phyloP scores from a whole-genome alignment of 108 stramenopile genomes.

The Stephanodiscus minutulus region DNA sequence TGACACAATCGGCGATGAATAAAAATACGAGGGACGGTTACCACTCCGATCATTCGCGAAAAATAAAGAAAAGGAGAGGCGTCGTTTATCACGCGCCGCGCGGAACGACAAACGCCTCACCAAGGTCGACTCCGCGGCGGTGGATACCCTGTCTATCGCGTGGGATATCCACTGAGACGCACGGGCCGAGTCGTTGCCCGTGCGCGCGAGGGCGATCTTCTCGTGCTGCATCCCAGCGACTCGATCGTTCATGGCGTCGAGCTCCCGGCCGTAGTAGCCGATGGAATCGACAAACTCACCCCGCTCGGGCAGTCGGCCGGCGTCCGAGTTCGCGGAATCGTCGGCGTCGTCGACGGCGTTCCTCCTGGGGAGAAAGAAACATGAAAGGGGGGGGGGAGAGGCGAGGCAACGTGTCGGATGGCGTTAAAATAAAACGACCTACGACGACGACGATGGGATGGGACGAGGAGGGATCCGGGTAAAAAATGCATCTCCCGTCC shows the following conservation, averaged over 20 bases:
- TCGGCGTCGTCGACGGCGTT: constrained; percentile 19
- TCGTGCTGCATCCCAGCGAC: constrained; percentile 46
- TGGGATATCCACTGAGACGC: constrained; percentile 66
- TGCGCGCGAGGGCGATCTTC: constrained; percentile 43
- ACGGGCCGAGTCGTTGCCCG: constrained; percentile 41
- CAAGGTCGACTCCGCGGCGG: constrained; percentile 38
- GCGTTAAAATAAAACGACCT: too few relatives aligned
- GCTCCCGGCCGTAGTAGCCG: constrained; percentile 50
- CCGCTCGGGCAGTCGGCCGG: constrained; percentile 16
- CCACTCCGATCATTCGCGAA: too few relatives aligned
- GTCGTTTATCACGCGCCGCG: too few relatives aligned
- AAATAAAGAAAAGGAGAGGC: neutral
- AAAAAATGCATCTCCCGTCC: neutral
- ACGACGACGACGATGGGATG: too few relatives aligned
- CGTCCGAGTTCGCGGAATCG: neutral
- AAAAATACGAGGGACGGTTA: too few relatives aligned
- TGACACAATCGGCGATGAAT: too few relatives aligned
- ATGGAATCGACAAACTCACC: constrained; percentile 59
- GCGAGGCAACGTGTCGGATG: too few relatives aligned
- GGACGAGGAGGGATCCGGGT: neutral
- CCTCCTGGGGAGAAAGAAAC: neutral
- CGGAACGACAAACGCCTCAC: too few relatives aligned
- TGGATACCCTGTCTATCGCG: constrained; percentile 39
- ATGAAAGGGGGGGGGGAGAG: too few relatives aligned
- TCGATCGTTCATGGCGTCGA: constrained; percentile 48